phyloP scores from a whole-genome alignment of 2,329 filamentous ascomycete genomes.

The Fusarium xylarioides region DNA sequence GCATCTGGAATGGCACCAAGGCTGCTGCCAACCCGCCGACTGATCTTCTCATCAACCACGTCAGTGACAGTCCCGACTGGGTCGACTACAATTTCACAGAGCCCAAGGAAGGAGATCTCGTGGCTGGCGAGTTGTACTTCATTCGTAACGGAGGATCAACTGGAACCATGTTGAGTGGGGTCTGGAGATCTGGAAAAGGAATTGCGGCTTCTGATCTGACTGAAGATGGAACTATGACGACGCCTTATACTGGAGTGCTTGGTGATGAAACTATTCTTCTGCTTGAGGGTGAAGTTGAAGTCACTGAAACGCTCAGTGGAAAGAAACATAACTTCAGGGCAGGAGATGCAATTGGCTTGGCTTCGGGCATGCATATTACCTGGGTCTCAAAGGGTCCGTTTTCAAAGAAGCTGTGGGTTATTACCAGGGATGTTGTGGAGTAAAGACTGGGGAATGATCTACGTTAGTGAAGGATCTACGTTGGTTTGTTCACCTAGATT shows the following conservation, averaged over 20 bases:
- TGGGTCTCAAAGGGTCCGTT: constrained; percentile 7
- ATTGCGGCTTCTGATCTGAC: background rate
- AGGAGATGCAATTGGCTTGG: constrained; percentile 1
- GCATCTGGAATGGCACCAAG: background rate
- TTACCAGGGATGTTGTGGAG: background rate
- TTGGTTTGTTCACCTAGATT: no score
- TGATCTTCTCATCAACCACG: constrained; percentile 7
- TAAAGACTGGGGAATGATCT: no score
- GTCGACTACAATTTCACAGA: constrained; percentile 24
- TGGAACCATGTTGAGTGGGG: constrained; percentile 3
- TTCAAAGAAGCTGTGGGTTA: constrained; percentile 9
- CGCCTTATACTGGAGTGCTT: background rate
- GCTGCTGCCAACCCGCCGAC: background rate
- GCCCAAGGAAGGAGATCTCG: constrained; percentile 21
- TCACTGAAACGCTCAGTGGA: background rate
- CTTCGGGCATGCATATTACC: constrained; percentile 5
- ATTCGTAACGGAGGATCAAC: constrained; percentile 15
- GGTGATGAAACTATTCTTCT: constrained; percentile 8
- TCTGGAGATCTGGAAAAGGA: constrained; percentile 1
- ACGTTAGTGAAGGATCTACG: no score
- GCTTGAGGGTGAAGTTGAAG: background rate
- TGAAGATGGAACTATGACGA: background rate
- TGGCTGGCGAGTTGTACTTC: constrained; percentile 26
- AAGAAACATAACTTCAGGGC: constrained; percentile 6
- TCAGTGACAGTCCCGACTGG: constrained; percentile 17